Conservation (phyloP, 768 basidiomycete species). For the Boletus eberwhitei region DNA sequence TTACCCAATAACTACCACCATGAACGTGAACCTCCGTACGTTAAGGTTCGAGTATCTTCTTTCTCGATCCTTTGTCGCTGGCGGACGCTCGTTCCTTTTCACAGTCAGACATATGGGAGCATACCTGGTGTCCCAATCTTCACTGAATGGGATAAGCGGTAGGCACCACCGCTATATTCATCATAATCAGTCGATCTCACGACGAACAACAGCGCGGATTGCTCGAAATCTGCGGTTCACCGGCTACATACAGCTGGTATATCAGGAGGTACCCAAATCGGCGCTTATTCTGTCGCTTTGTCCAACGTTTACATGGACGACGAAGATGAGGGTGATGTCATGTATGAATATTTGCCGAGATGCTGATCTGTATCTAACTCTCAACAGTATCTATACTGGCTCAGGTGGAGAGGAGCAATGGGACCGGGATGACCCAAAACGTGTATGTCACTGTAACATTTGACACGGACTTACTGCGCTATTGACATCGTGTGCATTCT, state of each 20-base stretch:
- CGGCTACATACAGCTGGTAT: slow-evolving; percentile 15
- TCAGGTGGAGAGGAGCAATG: slow-evolving; percentile 19
- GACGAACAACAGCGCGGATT: background rate
- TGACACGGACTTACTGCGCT: background rate
- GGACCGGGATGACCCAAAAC: slow-evolving; percentile 11
- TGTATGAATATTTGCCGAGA: slow-evolving; percentile 14
- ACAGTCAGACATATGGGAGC: slow-evolving; percentile 21
- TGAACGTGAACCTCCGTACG: background rate
- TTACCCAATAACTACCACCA: slow-evolving; percentile 19
- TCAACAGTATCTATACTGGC: slow-evolving; percentile 28
- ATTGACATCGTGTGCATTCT: background rate
- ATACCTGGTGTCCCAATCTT: slow-evolving; percentile 26
- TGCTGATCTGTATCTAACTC: background rate
- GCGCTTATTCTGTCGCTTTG: slow-evolving; percentile 19
- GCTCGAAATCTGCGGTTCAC: slow-evolving; percentile 19
- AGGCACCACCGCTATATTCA: background rate
- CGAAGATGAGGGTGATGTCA: slow-evolving; percentile 23
- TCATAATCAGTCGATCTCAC: background rate
- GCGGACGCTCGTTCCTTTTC: background rate
- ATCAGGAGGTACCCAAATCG: slow-evolving; percentile 7
- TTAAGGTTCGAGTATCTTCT: background rate
- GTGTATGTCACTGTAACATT: slow-evolving; percentile 12
- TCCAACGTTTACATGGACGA: slow-evolving; percentile 22
- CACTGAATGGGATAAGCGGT: slow-evolving; percentile 19
- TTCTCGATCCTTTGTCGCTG: background rate